These are phyloP conservation scores for Erucastrum elatum DNA, from an alignment of 345 rosid species.

Conservation along the genomic window DNA sequence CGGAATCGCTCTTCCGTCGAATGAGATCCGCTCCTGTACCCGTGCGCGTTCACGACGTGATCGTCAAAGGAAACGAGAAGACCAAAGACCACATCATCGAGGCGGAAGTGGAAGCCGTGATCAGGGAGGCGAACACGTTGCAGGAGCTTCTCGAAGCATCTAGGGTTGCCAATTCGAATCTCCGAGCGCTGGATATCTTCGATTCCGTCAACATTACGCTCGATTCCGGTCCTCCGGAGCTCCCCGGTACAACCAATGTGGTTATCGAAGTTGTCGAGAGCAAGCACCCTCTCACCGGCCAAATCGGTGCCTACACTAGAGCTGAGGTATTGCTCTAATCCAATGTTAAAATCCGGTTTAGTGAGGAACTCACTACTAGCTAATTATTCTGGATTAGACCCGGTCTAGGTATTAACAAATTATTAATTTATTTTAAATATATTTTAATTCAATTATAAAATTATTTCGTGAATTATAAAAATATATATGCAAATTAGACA, in stretches of 20 bases:
- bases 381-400: no score
- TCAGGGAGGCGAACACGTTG: slow-evolving; percentile 57
- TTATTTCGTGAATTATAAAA: no score
- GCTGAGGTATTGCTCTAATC: slow-evolving; percentile 54
- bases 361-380: no score
- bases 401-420: no score
- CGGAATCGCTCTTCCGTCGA: slow-evolving; percentile 52
- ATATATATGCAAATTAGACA: no score
- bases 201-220: slow-evolving; percentile 79
- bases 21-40: slow-evolving; percentile 55
- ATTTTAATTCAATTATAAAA: no score
- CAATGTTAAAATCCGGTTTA: no score
- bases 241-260: slow-evolving; percentile 82
- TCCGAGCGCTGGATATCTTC: slow-evolving; percentile 69
- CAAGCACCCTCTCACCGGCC: slow-evolving; percentile 57
- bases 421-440: no score
- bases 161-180: slow-evolving; percentile 54
- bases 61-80: slow-evolving; percentile 72
- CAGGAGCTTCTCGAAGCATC: slow-evolving; percentile 78
- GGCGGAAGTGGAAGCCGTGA: slow-evolving; percentile 55
- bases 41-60: slow-evolving; percentile 83
- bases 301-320: slow-evolving; percentile 70
- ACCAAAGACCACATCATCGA: slow-evolving; percentile 79
- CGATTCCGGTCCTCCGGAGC: slow-evolving; percentile 87
- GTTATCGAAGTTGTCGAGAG: slow-evolving; percentile 71